These are phyloP conservation scores for Candida manassasensis DNA, from an alignment of 805 yeast genomes.

Conservation along the genomic window DNA sequence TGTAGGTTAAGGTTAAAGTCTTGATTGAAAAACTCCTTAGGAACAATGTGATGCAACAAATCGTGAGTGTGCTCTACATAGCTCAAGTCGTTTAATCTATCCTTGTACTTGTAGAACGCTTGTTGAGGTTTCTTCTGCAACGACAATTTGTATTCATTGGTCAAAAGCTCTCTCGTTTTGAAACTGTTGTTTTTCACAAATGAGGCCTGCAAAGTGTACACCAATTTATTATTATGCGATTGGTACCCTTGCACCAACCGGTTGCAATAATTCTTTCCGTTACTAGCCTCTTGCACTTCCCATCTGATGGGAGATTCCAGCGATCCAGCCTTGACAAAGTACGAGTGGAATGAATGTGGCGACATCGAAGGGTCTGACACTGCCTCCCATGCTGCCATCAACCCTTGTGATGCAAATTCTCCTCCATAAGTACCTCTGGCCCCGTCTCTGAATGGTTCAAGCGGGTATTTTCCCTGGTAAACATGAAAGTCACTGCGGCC, in stretches of 20 bases:
- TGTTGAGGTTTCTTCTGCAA: conserved; percentile 23
- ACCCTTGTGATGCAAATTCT: conserved; percentile 30
- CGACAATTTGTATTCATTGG: conserved; percentile 16
- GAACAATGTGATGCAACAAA: conserved; percentile 23
- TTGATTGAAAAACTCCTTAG: conserved; percentile 15
- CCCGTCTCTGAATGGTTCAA: conserved; percentile 15
- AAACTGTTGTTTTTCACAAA: conserved; percentile 26
- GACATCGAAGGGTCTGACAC: conserved; percentile 17
- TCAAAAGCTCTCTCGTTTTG: conserved; percentile 9
- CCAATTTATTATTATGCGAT: conserved; percentile 18
- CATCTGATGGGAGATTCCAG: conserved; percentile 23
- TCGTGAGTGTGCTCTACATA: conserved; percentile 26
- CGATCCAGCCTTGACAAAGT: conserved; percentile 34
- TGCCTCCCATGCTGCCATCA: conserved; percentile 33
- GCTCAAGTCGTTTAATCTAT: conserved; percentile 12
- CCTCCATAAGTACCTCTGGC: conserved; percentile 41
- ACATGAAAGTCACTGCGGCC: conserved; percentile 3
- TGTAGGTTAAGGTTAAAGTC: conserved; percentile 8
- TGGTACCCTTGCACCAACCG: conserved; percentile 28
- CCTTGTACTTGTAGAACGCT: conserved; percentile 18
- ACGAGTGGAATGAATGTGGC: conserved; percentile 39
- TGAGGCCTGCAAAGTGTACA: conserved; percentile 29
- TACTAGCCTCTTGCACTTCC: conserved; percentile 26
- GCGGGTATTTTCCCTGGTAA: conserved; percentile 16
- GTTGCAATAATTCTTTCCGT: conserved; percentile 32